Percentiles rank a stretch among this genome's conserved stretches.
Conservation (phyloP, 768 basidiomycete species). For the Scleroderma bovista region DNA sequence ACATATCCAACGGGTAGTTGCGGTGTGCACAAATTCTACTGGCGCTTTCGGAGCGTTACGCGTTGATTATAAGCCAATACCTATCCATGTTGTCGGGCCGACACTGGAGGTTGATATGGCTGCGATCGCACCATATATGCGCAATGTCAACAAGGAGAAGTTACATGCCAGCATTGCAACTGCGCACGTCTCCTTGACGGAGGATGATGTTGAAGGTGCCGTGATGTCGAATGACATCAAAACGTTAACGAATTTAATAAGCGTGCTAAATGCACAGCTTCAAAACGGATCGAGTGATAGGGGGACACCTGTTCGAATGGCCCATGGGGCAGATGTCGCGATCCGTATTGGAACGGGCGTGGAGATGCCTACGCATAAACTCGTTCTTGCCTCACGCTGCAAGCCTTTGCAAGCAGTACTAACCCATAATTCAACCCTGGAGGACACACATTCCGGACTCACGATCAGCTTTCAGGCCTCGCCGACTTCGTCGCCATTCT, state of each 20-base stretch:
- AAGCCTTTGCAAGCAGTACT: constrained; percentile 41
- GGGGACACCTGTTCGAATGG: not conserved
- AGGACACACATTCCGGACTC: constrained; percentile 26
- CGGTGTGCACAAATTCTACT: constrained; percentile 79
- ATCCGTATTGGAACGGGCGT: constrained; percentile 41
- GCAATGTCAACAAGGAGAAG: not conserved
- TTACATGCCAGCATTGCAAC: not conserved
- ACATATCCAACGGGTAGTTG: constrained; percentile 77
- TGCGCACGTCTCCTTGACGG: constrained; percentile 8
- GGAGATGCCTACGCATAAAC: constrained; percentile 56
- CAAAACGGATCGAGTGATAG: constrained; percentile 2
- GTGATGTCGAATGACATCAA: constrained; percentile 32
- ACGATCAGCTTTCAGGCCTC: constrained; percentile 23
- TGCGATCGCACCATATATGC: constrained; percentile 54
- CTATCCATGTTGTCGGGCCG: constrained; percentile 52
- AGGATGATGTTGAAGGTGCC: constrained; percentile 37
- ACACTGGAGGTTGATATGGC: constrained; percentile 62
- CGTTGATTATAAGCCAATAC: constrained; percentile 57
- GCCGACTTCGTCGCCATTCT: not conserved
- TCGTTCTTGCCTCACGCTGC: constrained; percentile 61
- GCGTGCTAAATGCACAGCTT: not conserved
- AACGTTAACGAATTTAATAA: constrained; percentile 23
- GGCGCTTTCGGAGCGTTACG: constrained; percentile 87
- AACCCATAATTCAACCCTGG: constrained; percentile 22
- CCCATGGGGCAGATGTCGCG: constrained; percentile 56